phyloP scores from a whole-genome alignment of 371 early-diverging fungal species.

The Basidiobolus meristosporus region DNA sequence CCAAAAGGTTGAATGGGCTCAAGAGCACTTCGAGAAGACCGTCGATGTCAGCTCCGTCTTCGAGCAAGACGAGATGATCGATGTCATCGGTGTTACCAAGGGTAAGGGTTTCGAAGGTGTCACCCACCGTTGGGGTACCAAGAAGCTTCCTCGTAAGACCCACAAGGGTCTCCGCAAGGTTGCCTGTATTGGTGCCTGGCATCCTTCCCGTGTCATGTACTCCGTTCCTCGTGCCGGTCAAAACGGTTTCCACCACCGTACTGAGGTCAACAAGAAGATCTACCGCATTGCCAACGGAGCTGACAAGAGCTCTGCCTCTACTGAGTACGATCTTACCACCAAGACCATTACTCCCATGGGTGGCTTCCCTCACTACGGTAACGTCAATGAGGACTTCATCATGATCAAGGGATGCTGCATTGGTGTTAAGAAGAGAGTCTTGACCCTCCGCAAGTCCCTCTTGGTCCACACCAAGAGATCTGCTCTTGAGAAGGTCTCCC shows the following conservation, averaged over 20 bases:
- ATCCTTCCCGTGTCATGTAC: constrained; percentile 99
- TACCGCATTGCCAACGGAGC: constrained; percentile 93
- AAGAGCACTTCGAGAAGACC: constrained; percentile 95
- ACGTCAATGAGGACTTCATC: constrained; percentile 93
- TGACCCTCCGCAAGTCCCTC: constrained; percentile 97
- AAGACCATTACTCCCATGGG: constrained; percentile 98
- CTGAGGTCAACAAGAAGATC: constrained; percentile 99
- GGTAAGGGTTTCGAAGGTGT: constrained; percentile 99
- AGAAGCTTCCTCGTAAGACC: constrained; percentile 99
- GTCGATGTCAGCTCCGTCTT: constrained; percentile 81
- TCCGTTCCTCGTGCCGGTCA: constrained; percentile 99
- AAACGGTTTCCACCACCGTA: constrained; percentile 99
- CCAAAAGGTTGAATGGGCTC: constrained; percentile 97
- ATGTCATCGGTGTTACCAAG: constrained; percentile 98
- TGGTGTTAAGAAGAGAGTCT: constrained; percentile 96
- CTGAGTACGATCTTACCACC: constrained; percentile 95
- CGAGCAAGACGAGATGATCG: constrained; percentile 96
- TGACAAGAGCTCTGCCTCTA: constrained; percentile 73
- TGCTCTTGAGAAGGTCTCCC: constrained; percentile 87
- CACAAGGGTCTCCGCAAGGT: constrained; percentile 99
- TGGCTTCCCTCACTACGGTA: constrained; percentile 99
- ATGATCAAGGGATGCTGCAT: constrained; percentile 98
- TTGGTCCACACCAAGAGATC: constrained; percentile 85
- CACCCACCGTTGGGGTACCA: constrained; percentile 99
- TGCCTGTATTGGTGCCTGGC: constrained; percentile 99